Evolutionary conservation across 495 filamentous ascomycete species (phyloP).

Genomic region (Podospora pseudocomata): DNA sequence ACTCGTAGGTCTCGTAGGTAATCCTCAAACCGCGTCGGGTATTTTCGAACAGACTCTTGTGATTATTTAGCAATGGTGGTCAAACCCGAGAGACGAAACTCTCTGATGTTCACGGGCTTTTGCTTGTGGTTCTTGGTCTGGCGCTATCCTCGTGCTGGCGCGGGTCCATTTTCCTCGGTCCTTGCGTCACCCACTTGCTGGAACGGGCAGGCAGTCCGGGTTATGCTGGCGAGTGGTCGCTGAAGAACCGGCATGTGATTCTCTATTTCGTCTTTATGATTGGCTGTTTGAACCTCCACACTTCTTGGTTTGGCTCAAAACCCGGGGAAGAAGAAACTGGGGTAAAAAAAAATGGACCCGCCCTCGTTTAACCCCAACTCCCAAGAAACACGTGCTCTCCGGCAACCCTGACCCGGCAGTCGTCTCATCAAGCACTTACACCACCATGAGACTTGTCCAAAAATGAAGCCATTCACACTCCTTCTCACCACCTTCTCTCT

Average conservation of each 20-base stretch:
- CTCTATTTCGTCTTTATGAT: neutral
- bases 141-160: neutral
- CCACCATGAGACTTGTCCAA: neutral
- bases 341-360: neutral
- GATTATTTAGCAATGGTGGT: neutral
- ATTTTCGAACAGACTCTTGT: neutral
- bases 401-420: neutral
- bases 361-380: neutral
- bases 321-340: slow-evolving; percentile 17
- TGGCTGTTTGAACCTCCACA: slow-evolving; percentile 7
- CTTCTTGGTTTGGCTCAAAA: slow-evolving; percentile 15
- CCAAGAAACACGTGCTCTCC: neutral
- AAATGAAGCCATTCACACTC: slow-evolving; percentile 4
- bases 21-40: neutral
- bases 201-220: slow-evolving; percentile 21
- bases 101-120: neutral
- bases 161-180: slow-evolving; percentile 25
- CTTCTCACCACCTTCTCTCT: slow-evolving; percentile 4
- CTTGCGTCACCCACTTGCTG: slow-evolving; percentile 38
- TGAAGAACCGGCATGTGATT: slow-evolving; percentile 31
- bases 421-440: neutral
- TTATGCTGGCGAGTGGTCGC: neutral
- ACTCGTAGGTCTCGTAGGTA: neutral
- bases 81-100: neutral
- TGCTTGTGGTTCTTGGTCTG: neutral